These are phyloP conservation scores for Barbatosphaeria neglecta DNA, from an alignment of 495 filamentous ascomycete species.

Conservation along the genomic window DNA sequence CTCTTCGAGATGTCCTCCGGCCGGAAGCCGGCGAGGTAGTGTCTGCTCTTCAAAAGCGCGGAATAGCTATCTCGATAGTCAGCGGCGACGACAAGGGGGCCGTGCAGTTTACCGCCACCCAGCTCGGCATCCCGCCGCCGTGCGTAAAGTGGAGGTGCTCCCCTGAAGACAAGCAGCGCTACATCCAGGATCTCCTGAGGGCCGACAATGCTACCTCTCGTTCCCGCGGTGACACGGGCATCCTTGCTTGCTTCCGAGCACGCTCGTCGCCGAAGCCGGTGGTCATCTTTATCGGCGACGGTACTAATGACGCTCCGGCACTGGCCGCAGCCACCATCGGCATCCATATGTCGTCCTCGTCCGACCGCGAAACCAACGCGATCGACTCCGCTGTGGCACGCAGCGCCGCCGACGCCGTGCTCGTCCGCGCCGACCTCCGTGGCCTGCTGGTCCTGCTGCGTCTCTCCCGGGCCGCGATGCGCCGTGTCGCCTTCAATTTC, in stretches of 20 bases:
- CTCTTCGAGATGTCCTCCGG: slow-evolving; percentile 49
- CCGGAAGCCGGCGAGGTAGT: slow-evolving; percentile 41
- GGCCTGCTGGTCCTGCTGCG: slow-evolving; percentile 50
- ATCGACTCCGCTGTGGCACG: slow-evolving; percentile 51
- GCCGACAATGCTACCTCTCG: not conserved
- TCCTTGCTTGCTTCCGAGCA: not conserved
- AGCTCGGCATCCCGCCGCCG: slow-evolving; percentile 37
- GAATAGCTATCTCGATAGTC: slow-evolving; percentile 49
- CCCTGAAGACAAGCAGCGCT: slow-evolving; percentile 51
- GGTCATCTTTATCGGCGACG: slow-evolving; percentile 66
- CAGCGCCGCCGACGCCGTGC: slow-evolving; percentile 57
- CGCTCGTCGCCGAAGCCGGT: slow-evolving; percentile 9
- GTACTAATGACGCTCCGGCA: slow-evolving; percentile 70
- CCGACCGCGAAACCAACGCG: slow-evolving; percentile 25
- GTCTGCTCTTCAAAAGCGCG: slow-evolving; percentile 37
- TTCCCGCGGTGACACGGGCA: not conserved
- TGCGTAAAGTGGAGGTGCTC: slow-evolving; percentile 40
- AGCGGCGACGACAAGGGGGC: slow-evolving; percentile 58
- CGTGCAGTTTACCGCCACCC: slow-evolving; percentile 40
- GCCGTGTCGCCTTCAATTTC: slow-evolving; percentile 59
- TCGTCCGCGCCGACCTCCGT: slow-evolving; percentile 42
- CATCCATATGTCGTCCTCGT: slow-evolving; percentile 38
- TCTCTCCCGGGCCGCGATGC: slow-evolving; percentile 40
- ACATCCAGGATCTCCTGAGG: slow-evolving; percentile 36
- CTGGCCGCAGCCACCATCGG: slow-evolving; percentile 65